Evolutionary conservation across 163 green algal genomes (phyloP), one percentile per base, ranked within the genome.

Genomic region (Volvox carteri): DNA sequence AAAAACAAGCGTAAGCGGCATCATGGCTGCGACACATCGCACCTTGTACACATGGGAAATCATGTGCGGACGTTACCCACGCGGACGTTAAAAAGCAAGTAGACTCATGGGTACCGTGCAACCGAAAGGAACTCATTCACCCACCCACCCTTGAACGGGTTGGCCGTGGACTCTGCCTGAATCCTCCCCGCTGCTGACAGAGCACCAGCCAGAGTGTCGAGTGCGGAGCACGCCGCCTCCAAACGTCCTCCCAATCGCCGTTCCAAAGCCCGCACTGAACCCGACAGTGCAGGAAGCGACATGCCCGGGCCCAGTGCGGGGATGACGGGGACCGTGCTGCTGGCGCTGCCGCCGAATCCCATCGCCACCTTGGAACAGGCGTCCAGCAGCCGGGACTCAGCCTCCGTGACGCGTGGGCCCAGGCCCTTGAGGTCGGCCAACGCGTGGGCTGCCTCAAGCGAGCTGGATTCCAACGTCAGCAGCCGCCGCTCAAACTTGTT

Each of bases 111-210:
- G n/a, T n/a, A n/a, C n/a, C n/a, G n/a, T n/a, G n/a, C n/a, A n/a
- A n/a, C n/a, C n/a, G n/a, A n/a, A n/a, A n/a, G n/a, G n/a, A n/a
- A n/a, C n/a, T n/a, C n/a, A n/a, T n/a, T n/a, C n/a, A n/a, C n/a
- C n/a, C n/a, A 39, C 83, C 21, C 25, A 89, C 84, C 84, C 41
- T 89, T 89, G 50, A 89, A 83, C 1, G 84, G 84, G 25, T 89
- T 89, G 28, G 68, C 70, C 5, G 84, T 89, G 1, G 68, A 75
- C 37, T 83, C 84, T 3, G 50, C 52, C 50, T 83, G n/a, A 11
- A 89, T 89, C 48, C 48, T 77, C 28, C 65, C 46, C 1, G 81
- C 65, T 9, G 46, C 81, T 14, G 41, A 77, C 21, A 87, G 35
- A 33, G 81, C 65, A 19, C 12, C 23, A 3, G 50, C 52, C 37